Percentiles rank a stretch among this genome's conserved stretches.
These are phyloP conservation scores for Fonsecaea monophora DNA, from an alignment of 2,329 filamentous ascomycete species.

Conservation along the genomic window DNA sequence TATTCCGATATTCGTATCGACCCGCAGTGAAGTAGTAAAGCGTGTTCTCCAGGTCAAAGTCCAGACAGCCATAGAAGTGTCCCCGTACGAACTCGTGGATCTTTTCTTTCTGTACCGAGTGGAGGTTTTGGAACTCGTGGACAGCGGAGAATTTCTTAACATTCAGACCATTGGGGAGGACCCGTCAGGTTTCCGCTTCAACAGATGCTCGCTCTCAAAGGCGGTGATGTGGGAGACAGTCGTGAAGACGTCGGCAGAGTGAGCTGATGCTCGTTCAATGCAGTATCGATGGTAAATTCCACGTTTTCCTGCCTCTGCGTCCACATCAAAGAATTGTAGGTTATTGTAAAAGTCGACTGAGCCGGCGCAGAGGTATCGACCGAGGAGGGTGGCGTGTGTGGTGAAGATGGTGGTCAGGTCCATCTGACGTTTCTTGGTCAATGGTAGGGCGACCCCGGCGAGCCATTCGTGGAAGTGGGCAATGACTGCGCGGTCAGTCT, in stretches of 20 bases:
- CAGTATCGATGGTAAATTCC: constrained; percentile 99
- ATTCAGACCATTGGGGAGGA: constrained; percentile 94
- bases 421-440: constrained; percentile 92
- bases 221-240: constrained; percentile 98
- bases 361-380: constrained; percentile 93
- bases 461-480: constrained; percentile 99
- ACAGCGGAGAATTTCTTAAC: constrained; percentile 98
- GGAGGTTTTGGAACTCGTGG: constrained; percentile 98
- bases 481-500: constrained; percentile 89
- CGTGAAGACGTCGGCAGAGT: constrained; percentile 94
- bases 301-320: constrained; percentile 94
- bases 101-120: constrained; percentile 95
- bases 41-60: constrained; percentile 95
- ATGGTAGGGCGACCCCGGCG: constrained; percentile 87
- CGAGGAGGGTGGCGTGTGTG: constrained; percentile 92
- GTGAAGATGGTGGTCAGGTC: constrained; percentile 99
- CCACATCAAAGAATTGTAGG: constrained; percentile 93
- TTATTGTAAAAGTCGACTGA: constrained; percentile 99
- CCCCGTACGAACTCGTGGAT: constrained; percentile 98
- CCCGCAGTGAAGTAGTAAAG: constrained; percentile 97
- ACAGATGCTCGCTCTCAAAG: constrained; percentile 94
- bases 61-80: constrained; percentile 97
- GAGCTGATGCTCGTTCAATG: constrained; percentile 91
- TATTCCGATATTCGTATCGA: constrained; percentile 97
- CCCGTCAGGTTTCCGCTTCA: constrained; percentile 98